Evolutionary conservation across 2,329 filamentous ascomycete genomes (phyloP).

Genomic region (Diaporthe vexans): DNA sequence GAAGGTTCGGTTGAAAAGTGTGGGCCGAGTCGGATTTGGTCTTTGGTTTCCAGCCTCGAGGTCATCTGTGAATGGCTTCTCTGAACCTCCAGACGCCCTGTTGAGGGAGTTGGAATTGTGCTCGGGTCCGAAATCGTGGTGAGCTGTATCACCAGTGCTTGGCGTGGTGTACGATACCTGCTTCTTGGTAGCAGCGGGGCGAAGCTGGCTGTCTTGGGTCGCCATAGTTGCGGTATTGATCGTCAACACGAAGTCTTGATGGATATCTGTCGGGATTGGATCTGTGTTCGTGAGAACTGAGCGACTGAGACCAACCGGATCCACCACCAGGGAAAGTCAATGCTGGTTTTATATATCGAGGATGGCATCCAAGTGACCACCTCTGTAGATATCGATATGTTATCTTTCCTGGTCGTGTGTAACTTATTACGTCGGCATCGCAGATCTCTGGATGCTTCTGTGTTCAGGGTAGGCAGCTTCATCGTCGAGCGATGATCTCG

Average conservation of each 20-base stretch:
- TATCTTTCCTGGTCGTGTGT: conserved; percentile 5
- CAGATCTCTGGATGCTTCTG: not conserved
- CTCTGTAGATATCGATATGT: not conserved
- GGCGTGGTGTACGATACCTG: conserved; percentile 15
- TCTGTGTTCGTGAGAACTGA: not conserved
- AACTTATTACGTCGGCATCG: conserved; percentile 23
- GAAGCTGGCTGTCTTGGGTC: conserved; percentile 13
- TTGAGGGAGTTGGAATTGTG: not conserved
- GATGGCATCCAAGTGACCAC: not conserved
- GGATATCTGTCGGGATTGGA: not conserved
- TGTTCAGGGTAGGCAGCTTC: not conserved
- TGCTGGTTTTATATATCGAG: conserved; percentile 7
- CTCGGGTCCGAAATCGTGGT: conserved; percentile 2
- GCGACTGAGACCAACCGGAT: not conserved
- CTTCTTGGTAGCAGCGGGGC: conserved; percentile 9
- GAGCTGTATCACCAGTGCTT: not conserved
- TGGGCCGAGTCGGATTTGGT: not conserved
- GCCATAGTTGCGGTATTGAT: not conserved
- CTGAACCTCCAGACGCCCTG: not conserved
- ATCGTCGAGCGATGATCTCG: conserved; percentile 20
- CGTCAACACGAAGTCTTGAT: not conserved
- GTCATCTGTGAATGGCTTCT: conserved; percentile 20
- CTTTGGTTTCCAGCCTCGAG: not conserved
- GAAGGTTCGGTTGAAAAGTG: conserved; percentile 12
- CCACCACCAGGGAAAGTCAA: not conserved